These are phyloP conservation scores for Annona squamosa DNA, from an alignment of 164 flowering plant genomes.

Conservation along the genomic window DNA sequence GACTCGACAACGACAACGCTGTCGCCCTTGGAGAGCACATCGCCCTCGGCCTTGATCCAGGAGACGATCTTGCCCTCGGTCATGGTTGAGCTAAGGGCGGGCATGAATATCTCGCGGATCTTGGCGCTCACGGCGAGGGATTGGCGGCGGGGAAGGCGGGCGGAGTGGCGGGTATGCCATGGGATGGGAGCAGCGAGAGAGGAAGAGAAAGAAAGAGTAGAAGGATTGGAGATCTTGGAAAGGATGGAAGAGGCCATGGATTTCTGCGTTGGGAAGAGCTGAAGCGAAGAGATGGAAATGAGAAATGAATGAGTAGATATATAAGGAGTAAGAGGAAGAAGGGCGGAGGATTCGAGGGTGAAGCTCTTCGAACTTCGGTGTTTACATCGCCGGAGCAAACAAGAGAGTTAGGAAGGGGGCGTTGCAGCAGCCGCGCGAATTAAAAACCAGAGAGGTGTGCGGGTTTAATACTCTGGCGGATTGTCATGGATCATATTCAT, in stretches of 20 bases:
- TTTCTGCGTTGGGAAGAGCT: neutral
- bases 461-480: too few relatives aligned
- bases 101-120: slow-evolving; percentile 96
- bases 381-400: neutral
- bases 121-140: slow-evolving; percentile 32
- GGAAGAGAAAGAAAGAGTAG: slow-evolving; percentile 4
- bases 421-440: neutral
- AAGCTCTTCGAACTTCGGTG: neutral
- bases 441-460: neutral
- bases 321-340: neutral
- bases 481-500: too few relatives aligned
- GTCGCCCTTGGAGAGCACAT: slow-evolving; percentile 76
- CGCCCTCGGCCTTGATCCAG: slow-evolving; percentile 89
- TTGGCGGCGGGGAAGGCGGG: neutral
- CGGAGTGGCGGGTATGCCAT: slow-evolving; percentile 4
- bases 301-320: neutral
- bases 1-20: slow-evolving; percentile 94
- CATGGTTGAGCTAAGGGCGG: slow-evolving; percentile 95
- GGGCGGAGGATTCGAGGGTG: slow-evolving; percentile 12
- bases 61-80: slow-evolving; percentile 92
- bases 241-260: slow-evolving; percentile 6
- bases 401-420: neutral
- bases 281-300: neutral
- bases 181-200: slow-evolving; percentile 6
- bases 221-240: slow-evolving; percentile 4